These are phyloP conservation scores for Rutstroemia sydowiana DNA, from an alignment of 2,329 filamentous ascomycete species.

Conservation along the genomic window DNA sequence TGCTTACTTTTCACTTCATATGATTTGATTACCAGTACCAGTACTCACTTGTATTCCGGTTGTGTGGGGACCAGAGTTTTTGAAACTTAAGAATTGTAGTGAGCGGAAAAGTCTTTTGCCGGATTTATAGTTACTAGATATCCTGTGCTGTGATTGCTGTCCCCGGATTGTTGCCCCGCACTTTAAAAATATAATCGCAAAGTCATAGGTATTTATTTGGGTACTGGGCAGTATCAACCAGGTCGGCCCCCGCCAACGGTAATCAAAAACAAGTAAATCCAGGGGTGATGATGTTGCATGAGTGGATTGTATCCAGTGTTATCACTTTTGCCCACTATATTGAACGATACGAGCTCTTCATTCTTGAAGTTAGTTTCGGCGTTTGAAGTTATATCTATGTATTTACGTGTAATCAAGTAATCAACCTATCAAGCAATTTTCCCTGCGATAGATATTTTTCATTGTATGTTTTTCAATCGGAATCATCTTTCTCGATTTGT, in stretches of 20 bases:
- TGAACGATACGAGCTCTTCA: no score
- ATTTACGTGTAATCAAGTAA: no score
- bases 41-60: background rate
- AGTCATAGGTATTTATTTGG: no score
- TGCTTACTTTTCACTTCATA: background rate
- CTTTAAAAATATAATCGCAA: background rate
- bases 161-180: background rate
- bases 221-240: no score
- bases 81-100: background rate
- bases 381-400: background rate
- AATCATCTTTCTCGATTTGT: background rate
- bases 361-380: no score
- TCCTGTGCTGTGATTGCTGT: background rate
- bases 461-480: background rate
- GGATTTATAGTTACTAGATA: no score
- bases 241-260: background rate
- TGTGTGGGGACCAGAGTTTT: background rate
- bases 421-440: no score
- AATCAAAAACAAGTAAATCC: background rate
- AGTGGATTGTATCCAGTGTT: background rate
- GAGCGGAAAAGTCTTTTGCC: slow-evolving; percentile 9
- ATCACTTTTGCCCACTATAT: background rate
- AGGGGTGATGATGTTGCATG: background rate
- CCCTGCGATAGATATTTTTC: no score
- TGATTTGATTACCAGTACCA: background rate